Conservation (phyloP, 169 alveolate genomes). For the Plasmodium cynomolgi region DNA sequence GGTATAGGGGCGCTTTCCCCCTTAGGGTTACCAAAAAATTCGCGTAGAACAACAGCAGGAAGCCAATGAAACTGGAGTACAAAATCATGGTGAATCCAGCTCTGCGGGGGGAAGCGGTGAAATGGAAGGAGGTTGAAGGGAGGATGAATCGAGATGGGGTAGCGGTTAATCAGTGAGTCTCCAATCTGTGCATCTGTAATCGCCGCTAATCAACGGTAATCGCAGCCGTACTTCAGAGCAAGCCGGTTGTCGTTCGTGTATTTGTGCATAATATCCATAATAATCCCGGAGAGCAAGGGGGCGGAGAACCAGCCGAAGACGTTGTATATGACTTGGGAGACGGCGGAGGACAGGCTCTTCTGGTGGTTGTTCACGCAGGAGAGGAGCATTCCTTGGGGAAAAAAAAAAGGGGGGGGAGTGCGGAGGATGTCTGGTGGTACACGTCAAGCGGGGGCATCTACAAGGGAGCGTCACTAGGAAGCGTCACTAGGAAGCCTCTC, state of each 20-base stretch:
- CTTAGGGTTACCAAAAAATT: constrained; percentile 72
- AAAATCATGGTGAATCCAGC: constrained; percentile 80
- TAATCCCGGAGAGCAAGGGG: constrained; percentile 80
- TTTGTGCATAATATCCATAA: constrained; percentile 82
- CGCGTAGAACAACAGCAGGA: constrained; percentile 76
- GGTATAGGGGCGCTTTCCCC: background rate
- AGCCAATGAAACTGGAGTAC: constrained; percentile 77
- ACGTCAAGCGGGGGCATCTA: too few species aligned
- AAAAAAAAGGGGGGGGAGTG: background rate
- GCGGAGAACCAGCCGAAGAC: constrained; percentile 84
- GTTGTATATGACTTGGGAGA: constrained; percentile 80
- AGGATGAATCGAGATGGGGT: background rate
- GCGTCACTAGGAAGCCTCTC: too few species aligned
- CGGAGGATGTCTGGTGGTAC: background rate
- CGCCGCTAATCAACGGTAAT: background rate
- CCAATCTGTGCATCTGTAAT: background rate
- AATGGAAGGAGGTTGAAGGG: background rate
- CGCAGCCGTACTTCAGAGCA: constrained; percentile 49
- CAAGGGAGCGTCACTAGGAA: too few species aligned
- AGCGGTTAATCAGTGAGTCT: background rate
- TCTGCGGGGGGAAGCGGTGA: constrained; percentile 48
- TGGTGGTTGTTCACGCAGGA: constrained; percentile 80
- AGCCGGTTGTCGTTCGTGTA: constrained; percentile 71
- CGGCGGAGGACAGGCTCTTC: constrained; percentile 83
- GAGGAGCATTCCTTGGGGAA: constrained; percentile 71